Evolutionary conservation across 805 yeast genomes (phyloP), one percentile per base, ranked within the genome.

Genomic region (Starmerella powellii): DNA sequence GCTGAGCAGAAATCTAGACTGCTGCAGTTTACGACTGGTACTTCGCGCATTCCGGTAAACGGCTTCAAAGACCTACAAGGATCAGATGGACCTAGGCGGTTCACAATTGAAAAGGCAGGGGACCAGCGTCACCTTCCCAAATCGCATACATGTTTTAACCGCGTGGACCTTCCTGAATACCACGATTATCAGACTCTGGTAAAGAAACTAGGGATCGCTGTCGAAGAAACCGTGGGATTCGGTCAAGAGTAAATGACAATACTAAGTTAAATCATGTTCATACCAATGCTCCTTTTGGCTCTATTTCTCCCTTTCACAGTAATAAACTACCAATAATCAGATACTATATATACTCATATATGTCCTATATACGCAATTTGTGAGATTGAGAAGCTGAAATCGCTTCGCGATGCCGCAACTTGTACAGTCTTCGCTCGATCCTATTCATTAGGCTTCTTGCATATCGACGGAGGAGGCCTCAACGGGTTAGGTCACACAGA

Each of bases 31-130:
- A 88, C 98, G 17, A 91, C 99, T 1, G 99, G 99, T 72, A 91
- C 99, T 3, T 86, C 96, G 18, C 80, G 99, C 68, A 91, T 91
- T 44, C 99, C 99, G 6, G 98, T 91, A 50, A 91, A 88, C 63
- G 99, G 99, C 31, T 91, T 91, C 72, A 91, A 91, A 63, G 99
- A 91, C 64, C 71, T 91, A 56, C 99, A 91, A 66, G 99, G 98
- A 52, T 82, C 94, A 19, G 98, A 91, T 66, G 99, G 99, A 45
- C 99, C 99, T 41, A 82, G 99, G 72, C 76, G 97, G 61, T 91
- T 91, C 64, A 91, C 99, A 6, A 88, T 91, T 61, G 99, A 91
- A 63, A 87, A 87, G 63, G 97, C 97, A 8, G 98, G 98, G 45
- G 97, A 88, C 61, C 58, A 80, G 27, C 79, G 77, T 57, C 95